These are phyloP conservation scores for Graphilbum fragrans DNA, from an alignment of 2,329 filamentous ascomycete genomes.

Conservation along the genomic window DNA sequence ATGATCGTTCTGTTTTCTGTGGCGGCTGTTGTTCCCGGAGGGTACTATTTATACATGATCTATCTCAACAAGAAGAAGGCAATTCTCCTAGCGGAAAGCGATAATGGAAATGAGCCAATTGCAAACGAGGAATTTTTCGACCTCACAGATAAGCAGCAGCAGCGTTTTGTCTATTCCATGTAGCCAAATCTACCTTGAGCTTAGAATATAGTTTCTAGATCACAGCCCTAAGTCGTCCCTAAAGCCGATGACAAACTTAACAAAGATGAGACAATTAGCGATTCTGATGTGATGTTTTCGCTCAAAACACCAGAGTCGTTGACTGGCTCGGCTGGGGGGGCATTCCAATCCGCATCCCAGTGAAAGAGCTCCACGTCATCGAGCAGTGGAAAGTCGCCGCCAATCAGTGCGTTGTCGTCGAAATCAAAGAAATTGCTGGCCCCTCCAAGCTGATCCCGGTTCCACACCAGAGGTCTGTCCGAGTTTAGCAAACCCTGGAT, in stretches of 20 bases:
- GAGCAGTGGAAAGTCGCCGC: not conserved
- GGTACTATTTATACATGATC: not conserved
- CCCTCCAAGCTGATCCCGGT: not conserved
- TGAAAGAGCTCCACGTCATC: slow-evolving; percentile 3
- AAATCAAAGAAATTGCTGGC: not conserved
- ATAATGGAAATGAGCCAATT: not conserved
- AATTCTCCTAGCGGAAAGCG: not conserved
- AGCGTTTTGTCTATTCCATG: slow-evolving; percentile 5
- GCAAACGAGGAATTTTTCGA: slow-evolving; percentile 9
- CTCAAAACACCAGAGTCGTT: no score
- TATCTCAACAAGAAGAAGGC: not conserved
- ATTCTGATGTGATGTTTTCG: no score
- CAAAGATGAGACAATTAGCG: no score
- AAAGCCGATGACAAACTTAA: no score
- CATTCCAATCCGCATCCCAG: slow-evolving; percentile 1
- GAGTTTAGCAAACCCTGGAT: not conserved
- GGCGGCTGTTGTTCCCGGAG: not conserved
- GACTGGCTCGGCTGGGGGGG: not conserved
- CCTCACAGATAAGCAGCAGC: slow-evolving; percentile 13
- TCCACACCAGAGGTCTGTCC: slow-evolving; percentile 1
- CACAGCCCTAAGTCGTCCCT: no score
- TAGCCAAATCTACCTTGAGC: no score
- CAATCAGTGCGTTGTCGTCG: not conserved
- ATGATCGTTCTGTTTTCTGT: slow-evolving; percentile 2
- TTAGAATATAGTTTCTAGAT: no score